phyloP scores from a whole-genome alignment of 176 grass and related monocot genomes.

The Triticum timopheevii region DNA sequence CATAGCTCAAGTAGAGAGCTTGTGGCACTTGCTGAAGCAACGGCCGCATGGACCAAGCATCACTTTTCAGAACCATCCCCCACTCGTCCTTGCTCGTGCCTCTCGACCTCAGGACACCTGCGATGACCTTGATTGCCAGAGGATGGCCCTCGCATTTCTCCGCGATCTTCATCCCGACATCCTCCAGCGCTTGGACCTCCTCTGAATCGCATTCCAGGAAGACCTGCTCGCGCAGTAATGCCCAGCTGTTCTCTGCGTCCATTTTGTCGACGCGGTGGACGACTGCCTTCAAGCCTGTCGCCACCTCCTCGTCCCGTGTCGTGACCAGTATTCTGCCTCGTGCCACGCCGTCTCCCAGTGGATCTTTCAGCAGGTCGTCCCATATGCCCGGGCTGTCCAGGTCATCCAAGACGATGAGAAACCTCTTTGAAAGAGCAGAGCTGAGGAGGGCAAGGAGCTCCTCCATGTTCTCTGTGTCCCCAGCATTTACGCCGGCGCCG shows the following conservation, averaged over 20 bases:
- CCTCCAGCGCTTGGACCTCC: conserved; percentile 38
- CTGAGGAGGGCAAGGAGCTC: conserved; percentile 50
- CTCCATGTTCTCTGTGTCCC: conserved; percentile 37
- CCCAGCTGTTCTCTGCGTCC: conserved; percentile 51
- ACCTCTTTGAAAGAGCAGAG: conserved; percentile 56
- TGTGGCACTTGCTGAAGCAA: conserved; percentile 52
- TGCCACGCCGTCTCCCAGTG: conserved; percentile 50
- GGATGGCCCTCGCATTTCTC: conserved; percentile 72
- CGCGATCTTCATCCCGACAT: conserved; percentile 59
- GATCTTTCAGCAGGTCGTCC: conserved; percentile 63
- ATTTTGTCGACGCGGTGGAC: conserved; percentile 55
- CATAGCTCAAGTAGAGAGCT: conserved; percentile 68
- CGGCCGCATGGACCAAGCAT: conserved; percentile 48
- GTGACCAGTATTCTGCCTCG: conserved; percentile 62
- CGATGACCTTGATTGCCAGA: conserved; percentile 65
- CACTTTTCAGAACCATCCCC: conserved; percentile 57
- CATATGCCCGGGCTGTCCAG: conserved; percentile 53
- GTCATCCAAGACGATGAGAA: conserved; percentile 79
- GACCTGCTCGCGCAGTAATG: conserved; percentile 40
- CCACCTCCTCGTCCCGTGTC: conserved; percentile 42
- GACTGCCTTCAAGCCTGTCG: conserved; percentile 47
- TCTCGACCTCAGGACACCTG: conserved; percentile 57
- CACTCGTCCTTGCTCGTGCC: conserved; percentile 47
- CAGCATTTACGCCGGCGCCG: conserved; percentile 25
- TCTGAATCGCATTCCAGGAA: conserved; percentile 32